Evolutionary conservation across 768 basidiomycete genomes (phyloP), one percentile per base, ranked within the genome.

Genomic region (Termitomyces sp.): DNA sequence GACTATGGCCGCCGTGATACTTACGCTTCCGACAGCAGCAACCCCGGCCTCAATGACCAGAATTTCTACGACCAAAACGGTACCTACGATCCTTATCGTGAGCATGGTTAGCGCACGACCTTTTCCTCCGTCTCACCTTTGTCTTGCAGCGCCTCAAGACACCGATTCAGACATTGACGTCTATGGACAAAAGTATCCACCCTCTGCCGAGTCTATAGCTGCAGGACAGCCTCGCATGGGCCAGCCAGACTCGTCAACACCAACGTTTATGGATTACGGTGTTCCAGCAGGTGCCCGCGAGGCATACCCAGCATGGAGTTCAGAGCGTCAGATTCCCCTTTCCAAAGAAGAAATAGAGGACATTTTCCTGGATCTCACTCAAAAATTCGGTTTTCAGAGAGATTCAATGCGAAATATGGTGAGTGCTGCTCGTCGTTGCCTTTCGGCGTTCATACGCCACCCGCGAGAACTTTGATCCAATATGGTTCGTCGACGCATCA

Each of bases 261-360:
- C 90, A 0, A 85, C 88, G 0, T 89, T 85, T 64, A 75, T 80
- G 60, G 90, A 92, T 55, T 84, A 85, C 59, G 72, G 72, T 38
- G 76, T 77, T 13, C 71, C 80, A 3, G 72, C 77, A 32, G 83
- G 83, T 54, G 81, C 75, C 43, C 83, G 86, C 48, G 94, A 98
- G 65, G 85, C 93, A 40, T 98, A 98, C 68, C 91, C 96, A 0
- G 94, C 96, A 1, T 99, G 97, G 97, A 86, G 85, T 10, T 73
- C 85, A 42, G 97, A 98, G 53, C 87, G 91, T 14, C 86, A 90
- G 63, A 97, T 98, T 60, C 96, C 96, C n/a, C 78, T 99, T 14
- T 95, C 94, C 20, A 98, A 98, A 78, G 97, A 99, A 72, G 97
- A 98, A 77, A 98, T 98, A 56, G 96, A 98, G 71, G 97, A 99